Percentiles rank a stretch among this genome's conserved stretches.
These are phyloP conservation scores for Oidium heveae DNA, from an alignment of 2,329 filamentous ascomycete genomes.

Conservation along the genomic window DNA sequence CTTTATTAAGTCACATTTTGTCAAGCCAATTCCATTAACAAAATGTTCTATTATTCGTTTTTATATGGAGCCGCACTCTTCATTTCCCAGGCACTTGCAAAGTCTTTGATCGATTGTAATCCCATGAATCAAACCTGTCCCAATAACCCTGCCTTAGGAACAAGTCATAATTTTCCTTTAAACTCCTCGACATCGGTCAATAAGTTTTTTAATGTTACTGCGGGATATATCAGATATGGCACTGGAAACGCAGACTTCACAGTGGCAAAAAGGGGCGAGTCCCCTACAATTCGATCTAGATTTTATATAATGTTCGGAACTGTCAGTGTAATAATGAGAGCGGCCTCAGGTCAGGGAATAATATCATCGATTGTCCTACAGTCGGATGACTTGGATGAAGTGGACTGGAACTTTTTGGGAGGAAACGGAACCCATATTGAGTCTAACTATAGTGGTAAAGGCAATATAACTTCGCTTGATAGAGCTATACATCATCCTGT, in stretches of 20 bases:
- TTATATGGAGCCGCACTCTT: conserved; percentile 4
- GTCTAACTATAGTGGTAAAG: conserved; percentile 44
- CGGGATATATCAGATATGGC: conserved; percentile 37
- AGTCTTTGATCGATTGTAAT: conserved; percentile 46
- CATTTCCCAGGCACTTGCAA: conserved; percentile 29
- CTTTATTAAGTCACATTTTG: no score
- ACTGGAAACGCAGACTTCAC: conserved; percentile 41
- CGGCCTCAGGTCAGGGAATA: conserved; percentile 47
- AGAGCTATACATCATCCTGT: conserved; percentile 39
- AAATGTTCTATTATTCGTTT: not conserved
- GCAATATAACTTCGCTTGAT: conserved; percentile 42
- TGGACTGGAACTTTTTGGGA: conserved; percentile 62
- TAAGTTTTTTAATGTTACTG: conserved; percentile 43
- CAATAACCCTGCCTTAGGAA: conserved; percentile 43
- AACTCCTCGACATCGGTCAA: conserved; percentile 26
- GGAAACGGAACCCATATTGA: conserved; percentile 34
- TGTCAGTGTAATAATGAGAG: conserved; percentile 55
- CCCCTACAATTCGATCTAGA: conserved; percentile 52
- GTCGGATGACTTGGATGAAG: conserved; percentile 64
- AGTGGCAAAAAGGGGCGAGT: conserved; percentile 43
- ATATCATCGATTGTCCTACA: conserved; percentile 64
- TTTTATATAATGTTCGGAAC: conserved; percentile 76
- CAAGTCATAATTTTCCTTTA: conserved; percentile 35
- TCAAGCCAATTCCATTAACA: no score
- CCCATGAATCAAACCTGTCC: conserved; percentile 48